Evolutionary conservation across 1,284 basidiomycete species (phyloP).

Genomic region (Wolfiporia cocos): DNA sequence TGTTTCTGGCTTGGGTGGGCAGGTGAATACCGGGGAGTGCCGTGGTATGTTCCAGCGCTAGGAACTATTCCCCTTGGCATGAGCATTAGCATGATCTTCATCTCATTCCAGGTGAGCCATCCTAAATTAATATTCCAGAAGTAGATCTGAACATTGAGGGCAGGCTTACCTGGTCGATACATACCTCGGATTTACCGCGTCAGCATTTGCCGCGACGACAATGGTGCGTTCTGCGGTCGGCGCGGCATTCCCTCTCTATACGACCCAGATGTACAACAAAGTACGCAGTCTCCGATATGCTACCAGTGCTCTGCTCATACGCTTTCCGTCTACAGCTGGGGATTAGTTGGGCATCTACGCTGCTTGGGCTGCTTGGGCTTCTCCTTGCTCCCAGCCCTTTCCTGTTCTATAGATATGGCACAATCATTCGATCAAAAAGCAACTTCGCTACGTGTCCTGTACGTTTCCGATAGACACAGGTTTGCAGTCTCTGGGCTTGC

Average conservation of each 20-base stretch:
- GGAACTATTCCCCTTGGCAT: conserved; percentile 46
- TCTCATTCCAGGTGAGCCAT: conserved; percentile 60
- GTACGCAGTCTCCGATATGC: too few species aligned
- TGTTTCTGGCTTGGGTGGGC: conserved; percentile 57
- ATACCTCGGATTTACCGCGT: conserved; percentile 56
- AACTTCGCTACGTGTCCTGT: conserved; percentile 48
- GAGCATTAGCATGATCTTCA: conserved; percentile 54
- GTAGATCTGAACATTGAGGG: conserved; percentile 6
- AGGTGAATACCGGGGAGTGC: conserved; percentile 46
- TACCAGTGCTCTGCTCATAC: too few species aligned
- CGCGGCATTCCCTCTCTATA: conserved; percentile 65
- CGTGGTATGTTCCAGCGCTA: conserved; percentile 57
- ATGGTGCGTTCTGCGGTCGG: conserved; percentile 55
- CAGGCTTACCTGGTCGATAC: conserved; percentile 53
- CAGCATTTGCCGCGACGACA: conserved; percentile 65
- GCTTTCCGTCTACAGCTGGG: too few species aligned
- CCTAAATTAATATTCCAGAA: too few species aligned
- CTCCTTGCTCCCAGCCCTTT: conserved; percentile 52
- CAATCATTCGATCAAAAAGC: conserved; percentile 39
- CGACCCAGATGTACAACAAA: conserved; percentile 50
- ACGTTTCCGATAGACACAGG: too few species aligned
- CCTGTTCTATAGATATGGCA: conserved; percentile 55
- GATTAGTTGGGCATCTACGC: conserved; percentile 49
- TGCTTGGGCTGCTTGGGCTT: conserved; percentile 45
- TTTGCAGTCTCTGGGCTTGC: background rate